phyloP scores from a whole-genome alignment of 768 basidiomycete genomes.

The Cystobasidium onofrii region DNA sequence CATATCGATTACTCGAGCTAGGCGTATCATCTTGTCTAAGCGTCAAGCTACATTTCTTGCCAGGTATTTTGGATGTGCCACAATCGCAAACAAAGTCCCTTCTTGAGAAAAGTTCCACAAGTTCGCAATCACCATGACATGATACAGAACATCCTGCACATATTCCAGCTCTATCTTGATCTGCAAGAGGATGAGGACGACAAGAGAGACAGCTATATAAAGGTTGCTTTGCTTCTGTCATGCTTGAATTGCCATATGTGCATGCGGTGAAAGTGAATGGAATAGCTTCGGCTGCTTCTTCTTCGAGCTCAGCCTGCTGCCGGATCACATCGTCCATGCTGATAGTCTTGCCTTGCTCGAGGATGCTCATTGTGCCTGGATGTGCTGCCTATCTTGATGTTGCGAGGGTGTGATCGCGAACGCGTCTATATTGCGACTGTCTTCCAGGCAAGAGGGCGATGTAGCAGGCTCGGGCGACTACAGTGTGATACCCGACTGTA shows the following conservation, averaged over 20 bases:
- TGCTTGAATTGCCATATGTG: conserved; percentile 35
- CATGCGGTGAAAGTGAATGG: conserved; percentile 34
- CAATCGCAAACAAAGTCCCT: conserved; percentile 42
- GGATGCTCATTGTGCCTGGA: background rate
- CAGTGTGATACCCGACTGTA: no score
- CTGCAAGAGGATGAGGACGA: conserved; percentile 1
- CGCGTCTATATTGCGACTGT: conserved; percentile 15
- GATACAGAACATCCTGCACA: conserved; percentile 39
- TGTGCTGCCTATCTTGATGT: background rate
- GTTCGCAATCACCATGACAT: conserved; percentile 40
- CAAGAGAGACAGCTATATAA: conserved; percentile 38
- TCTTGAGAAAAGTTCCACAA: conserved; percentile 42
- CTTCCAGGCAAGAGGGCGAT: no score
- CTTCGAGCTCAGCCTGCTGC: conserved; percentile 35
- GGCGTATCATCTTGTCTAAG: conserved; percentile 28
- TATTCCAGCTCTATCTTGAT: conserved; percentile 21
- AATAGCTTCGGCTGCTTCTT: conserved; percentile 37
- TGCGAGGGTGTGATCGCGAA: no score
- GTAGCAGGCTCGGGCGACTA: no score
- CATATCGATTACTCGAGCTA: conserved; percentile 36
- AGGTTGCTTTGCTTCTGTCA: conserved; percentile 34
- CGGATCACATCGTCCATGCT: conserved; percentile 33
- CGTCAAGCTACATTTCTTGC: conserved; percentile 33
- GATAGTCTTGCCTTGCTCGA: background rate
- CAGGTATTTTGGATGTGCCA: conserved; percentile 33